Conservation (phyloP, 257 asterid species). For the Solanum chmielewskii region DNA sequence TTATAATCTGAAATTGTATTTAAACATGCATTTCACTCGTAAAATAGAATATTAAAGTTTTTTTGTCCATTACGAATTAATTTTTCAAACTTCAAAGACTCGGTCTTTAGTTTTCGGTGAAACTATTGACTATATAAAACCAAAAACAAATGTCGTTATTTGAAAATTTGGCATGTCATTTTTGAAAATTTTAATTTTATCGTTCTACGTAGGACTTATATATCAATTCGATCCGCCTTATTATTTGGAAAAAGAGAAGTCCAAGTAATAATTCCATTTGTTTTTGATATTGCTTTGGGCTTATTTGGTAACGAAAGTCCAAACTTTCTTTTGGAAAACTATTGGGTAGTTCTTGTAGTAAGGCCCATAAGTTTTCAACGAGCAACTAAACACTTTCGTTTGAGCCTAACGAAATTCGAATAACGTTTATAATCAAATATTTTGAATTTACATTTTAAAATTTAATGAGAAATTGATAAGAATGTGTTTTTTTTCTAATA, state of each 20-base stretch:
- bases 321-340: not conserved
- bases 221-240: too few relatives aligned
- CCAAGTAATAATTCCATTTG: not conserved
- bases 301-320: not conserved
- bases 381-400: not conserved
- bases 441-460: not conserved
- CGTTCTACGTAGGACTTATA: too few relatives aligned
- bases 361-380: not conserved
- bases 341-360: not conserved
- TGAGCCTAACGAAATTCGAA: not conserved
- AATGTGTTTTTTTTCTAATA: too few relatives aligned
- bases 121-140: not conserved
- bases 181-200: too few relatives aligned
- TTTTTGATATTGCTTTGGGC: not conserved
- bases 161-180: too few relatives aligned
- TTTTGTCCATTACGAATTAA: not conserved
- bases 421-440: not conserved
- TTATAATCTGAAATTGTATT: not conserved
- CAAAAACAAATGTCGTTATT: not conserved
- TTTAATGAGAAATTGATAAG: accelerated
- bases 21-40: not conserved
- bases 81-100: not conserved
- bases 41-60: not conserved
- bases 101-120: not conserved
- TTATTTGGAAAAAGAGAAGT: too few relatives aligned